Evolutionary conservation across 495 filamentous ascomycete genomes (phyloP), one percentile per base, ranked within the genome.

Genomic region (Penicillium canariense): DNA sequence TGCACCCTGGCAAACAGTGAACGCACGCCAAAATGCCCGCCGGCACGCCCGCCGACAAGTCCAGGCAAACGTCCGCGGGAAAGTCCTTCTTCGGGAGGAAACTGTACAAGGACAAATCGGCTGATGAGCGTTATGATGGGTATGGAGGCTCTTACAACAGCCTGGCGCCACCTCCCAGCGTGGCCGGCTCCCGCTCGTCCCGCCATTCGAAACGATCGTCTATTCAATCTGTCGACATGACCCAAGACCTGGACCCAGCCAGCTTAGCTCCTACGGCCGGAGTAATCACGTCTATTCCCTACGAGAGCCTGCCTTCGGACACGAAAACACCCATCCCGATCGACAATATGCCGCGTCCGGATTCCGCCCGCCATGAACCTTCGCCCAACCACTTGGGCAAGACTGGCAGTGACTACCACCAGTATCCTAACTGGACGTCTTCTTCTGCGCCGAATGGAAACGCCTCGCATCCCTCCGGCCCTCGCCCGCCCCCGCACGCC

Each of bases 1-100:
- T 74, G 69, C 65, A 63, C 67, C 59, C 48, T 71, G 66, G 60
- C 59, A 67, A 22, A 43, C 14, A 71, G 61, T 65, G 64, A 71
- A 65, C 26, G 60, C 61, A 50, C 68, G 69, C 66, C 67, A 75
- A 72, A 52, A 81, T 81, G 78, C 77, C 79, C 65, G 61, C 73
- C 60, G 75, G 72, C 69, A 83, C 82, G 75, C 81, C 86, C 57
- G 77, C 84, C 74, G 86, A 90, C 75, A 92, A 93, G 75, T 80
- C 86, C 52, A 82, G 89, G 68, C 88, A 91, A 76, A 88, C 87
- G 46, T 91, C 90, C 48, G 84, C 84, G 61, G 87, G 87, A 57
- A 92, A 91, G 74, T 91, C 87, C 46, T 93, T 96, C 78, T 94
- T 94, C 69, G 84, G 88, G 56, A 82, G 86, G 67, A 90, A 83